These are phyloP conservation scores for Podaxis sp. DNA, from an alignment of 768 basidiomycete genomes.

Conservation along the genomic window DNA sequence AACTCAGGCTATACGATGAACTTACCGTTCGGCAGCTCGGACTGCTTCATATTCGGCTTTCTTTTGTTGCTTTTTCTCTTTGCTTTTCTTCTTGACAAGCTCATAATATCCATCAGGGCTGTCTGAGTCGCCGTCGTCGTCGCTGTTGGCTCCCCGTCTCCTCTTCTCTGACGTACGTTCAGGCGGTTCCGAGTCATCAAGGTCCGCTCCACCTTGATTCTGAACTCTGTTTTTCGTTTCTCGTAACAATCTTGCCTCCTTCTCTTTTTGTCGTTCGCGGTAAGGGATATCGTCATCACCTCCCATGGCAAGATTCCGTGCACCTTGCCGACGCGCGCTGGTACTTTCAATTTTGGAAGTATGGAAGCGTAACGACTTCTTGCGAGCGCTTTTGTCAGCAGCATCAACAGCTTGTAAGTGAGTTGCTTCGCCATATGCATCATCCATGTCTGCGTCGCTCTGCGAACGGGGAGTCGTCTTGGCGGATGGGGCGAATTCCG, in stretches of 20 bases:
- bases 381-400: constrained; percentile 79
- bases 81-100: constrained; percentile 73
- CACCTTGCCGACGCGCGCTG: constrained; percentile 69
- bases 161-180: constrained; percentile 35
- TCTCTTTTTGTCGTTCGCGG: constrained; percentile 66
- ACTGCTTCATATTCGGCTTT: constrained; percentile 77
- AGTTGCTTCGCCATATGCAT: constrained; percentile 75
- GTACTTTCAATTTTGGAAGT: constrained; percentile 88
- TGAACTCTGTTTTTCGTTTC: constrained; percentile 47
- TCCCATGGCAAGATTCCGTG: constrained; percentile 65
- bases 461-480: constrained; percentile 25
- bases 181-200: constrained; percentile 54
- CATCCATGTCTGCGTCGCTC: constrained; percentile 30
- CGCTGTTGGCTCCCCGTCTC: constrained; percentile 33
- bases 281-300: constrained; percentile 98
- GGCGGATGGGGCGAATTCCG: constrained; percentile 55
- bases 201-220: constrained; percentile 60
- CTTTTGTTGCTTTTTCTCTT: constrained; percentile 74
- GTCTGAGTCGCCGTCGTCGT: constrained; percentile 39
- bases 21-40: constrained; percentile 56
- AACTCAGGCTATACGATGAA: not conserved
- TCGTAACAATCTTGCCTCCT: constrained; percentile 52
- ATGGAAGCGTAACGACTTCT: constrained; percentile 88
- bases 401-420: constrained; percentile 69
- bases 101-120: constrained; percentile 85